These are phyloP conservation scores for Aspergillus bertholletiae DNA, from an alignment of 495 filamentous ascomycete species.

Conservation along the genomic window DNA sequence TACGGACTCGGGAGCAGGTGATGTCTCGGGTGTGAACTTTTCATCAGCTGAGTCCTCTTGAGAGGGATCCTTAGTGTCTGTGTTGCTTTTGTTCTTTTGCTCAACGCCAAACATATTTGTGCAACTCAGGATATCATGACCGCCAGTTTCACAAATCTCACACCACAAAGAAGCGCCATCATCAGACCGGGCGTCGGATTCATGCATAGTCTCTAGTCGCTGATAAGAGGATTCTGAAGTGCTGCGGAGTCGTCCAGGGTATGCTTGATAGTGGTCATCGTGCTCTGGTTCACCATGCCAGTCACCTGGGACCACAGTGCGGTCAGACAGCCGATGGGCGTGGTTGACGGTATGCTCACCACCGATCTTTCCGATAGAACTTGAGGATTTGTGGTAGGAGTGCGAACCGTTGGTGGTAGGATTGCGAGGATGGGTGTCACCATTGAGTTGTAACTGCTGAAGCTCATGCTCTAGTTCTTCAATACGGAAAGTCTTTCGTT, in stretches of 20 bases:
- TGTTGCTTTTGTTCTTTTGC: constrained; percentile 22
- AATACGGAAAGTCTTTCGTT: constrained; percentile 70
- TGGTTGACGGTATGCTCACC: constrained; percentile 26
- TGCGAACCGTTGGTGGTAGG: constrained; percentile 41
- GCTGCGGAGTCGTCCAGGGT: constrained; percentile 23
- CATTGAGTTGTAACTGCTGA: constrained; percentile 51
- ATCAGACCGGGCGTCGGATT: constrained; percentile 69
- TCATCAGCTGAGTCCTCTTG: constrained; percentile 13
- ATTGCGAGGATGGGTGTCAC: constrained; percentile 30
- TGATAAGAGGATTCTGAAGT: constrained; percentile 30
- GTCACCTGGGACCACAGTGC: constrained; percentile 42
- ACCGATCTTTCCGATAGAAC: constrained; percentile 29
- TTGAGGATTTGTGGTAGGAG: constrained; percentile 36
- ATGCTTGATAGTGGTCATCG: constrained; percentile 28
- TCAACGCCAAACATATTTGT: constrained; percentile 73
- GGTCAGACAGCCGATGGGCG: constrained; percentile 43
- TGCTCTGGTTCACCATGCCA: constrained; percentile 37
- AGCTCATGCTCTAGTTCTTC: constrained; percentile 90
- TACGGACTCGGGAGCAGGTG: constrained; percentile 12
- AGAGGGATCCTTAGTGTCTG: constrained; percentile 9
- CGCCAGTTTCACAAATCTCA: constrained; percentile 91
- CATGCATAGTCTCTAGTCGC: constrained; percentile 57
- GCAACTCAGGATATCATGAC: constrained; percentile 92
- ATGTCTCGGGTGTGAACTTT: constrained; percentile 18
- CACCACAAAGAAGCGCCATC: constrained; percentile 83